A percentile compares a stretch with the other conserved stretches of the same genome.
Evolutionary conservation across 2,329 filamentous ascomycete genomes (phyloP).

Genomic region (Ophiostoma tasmaniense): DNA sequence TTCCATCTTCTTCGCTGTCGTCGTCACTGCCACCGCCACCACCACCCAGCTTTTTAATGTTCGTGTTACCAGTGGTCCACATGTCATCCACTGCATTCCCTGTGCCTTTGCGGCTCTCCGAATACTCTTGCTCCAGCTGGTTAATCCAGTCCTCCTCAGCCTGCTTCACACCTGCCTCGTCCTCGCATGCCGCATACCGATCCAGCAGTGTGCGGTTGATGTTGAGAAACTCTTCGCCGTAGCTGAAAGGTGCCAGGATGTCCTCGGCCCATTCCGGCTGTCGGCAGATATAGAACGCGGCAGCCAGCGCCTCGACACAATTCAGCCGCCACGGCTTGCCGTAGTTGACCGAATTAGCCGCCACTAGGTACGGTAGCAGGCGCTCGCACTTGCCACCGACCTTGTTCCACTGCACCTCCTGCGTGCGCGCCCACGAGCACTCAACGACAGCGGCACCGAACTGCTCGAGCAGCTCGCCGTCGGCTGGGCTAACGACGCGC

Average conservation of each 20-base stretch:
- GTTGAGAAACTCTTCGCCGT: slow-evolving; percentile 78
- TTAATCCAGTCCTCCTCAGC: slow-evolving; percentile 82
- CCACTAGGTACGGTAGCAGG: slow-evolving; percentile 86
- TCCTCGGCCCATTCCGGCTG: slow-evolving; percentile 84
- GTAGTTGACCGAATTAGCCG: slow-evolving; percentile 95
- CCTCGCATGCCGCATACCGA: slow-evolving; percentile 73
- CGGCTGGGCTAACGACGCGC: slow-evolving; percentile 71
- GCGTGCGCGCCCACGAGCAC: slow-evolving; percentile 88
- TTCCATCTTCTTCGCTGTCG: slow-evolving; percentile 37
- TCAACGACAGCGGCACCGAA: slow-evolving; percentile 93
- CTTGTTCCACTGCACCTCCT: slow-evolving; percentile 81
- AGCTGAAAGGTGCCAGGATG: slow-evolving; percentile 75
- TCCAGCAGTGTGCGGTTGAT: slow-evolving; percentile 81
- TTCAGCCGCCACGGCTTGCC: slow-evolving; percentile 92
- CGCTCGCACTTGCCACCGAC: slow-evolving; percentile 93
- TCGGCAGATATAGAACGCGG: slow-evolving; percentile 88
- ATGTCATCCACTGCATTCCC: slow-evolving; percentile 48
- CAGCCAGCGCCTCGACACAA: slow-evolving; percentile 89
- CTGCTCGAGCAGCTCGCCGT: slow-evolving; percentile 71
- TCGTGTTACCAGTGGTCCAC: slow-evolving; percentile 88
- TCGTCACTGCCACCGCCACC: slow-evolving; percentile 29
- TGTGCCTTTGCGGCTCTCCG: slow-evolving; percentile 56
- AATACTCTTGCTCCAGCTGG: slow-evolving; percentile 82
- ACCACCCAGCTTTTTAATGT: slow-evolving; percentile 37
- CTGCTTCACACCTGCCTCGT: slow-evolving; percentile 74